Percentiles rank a stretch among this genome's conserved stretches.
phyloP scores from a whole-genome alignment of 2,329 filamentous ascomycete genomes.

The Colletotrichum viniferum region DNA sequence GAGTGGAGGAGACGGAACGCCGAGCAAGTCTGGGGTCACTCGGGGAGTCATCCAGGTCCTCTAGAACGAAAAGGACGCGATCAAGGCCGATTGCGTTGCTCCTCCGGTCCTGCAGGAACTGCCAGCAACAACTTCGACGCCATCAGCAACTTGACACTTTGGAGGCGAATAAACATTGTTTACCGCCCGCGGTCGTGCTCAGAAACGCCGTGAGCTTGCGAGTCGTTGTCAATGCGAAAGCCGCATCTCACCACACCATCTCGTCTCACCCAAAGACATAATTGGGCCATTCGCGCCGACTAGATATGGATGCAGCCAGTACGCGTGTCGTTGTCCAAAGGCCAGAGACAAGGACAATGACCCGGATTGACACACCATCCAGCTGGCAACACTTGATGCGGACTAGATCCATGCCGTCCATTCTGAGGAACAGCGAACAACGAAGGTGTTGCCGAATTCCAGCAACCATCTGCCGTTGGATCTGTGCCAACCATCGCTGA shows the following conservation, averaged over 20 bases:
- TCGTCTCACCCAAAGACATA: background rate
- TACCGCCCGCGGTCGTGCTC: background rate
- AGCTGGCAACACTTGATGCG: background rate
- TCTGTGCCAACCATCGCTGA: background rate
- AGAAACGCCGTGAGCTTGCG: slow-evolving; percentile 12
- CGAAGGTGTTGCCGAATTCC: background rate
- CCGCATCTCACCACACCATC: slow-evolving; percentile 6
- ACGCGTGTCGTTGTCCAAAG: slow-evolving; percentile 6
- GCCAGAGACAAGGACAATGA: background rate
- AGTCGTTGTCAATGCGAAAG: slow-evolving; percentile 14
- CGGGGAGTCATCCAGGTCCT: background rate
- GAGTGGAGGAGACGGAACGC: background rate
- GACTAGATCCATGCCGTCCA: background rate
- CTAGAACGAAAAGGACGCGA: background rate
- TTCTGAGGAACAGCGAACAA: background rate
- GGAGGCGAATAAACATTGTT: background rate
- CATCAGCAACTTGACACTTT: background rate
- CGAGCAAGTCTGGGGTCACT: background rate
- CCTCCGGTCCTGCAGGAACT: background rate
- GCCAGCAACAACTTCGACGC: background rate
- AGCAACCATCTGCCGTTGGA: background rate
- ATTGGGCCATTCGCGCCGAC: background rate
- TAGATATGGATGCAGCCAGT: background rate
- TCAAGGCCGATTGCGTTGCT: background rate
- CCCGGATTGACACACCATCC: background rate